Percentiles rank a stretch among this genome's conserved stretches.
phyloP scores from a whole-genome alignment of 2,329 filamentous ascomycete species.

The Akanthomyces muscarius region DNA sequence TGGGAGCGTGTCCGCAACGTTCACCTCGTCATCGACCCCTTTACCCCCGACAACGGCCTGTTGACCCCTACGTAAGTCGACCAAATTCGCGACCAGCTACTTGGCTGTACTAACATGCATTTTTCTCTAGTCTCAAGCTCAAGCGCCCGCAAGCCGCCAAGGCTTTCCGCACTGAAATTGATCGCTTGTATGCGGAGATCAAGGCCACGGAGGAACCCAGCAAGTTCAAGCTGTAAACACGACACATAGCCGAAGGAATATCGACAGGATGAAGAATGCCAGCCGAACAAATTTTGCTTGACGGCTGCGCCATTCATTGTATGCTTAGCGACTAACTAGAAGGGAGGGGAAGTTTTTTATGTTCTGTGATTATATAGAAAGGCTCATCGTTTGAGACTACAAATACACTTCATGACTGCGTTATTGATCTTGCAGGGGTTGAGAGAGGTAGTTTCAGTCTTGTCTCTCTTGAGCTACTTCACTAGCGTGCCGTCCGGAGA shows the following conservation, averaged over 20 bases:
- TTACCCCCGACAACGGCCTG: constrained; percentile 88
- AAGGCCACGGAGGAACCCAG: constrained; percentile 33
- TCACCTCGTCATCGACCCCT: constrained; percentile 78
- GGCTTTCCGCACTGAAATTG: constrained; percentile 51
- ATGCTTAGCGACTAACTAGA: constrained; percentile 5
- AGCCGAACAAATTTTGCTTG: neutral
- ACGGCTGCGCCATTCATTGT: constrained; percentile 2
- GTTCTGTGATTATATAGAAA: constrained; percentile 7
- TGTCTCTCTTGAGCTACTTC: neutral
- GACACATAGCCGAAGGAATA: no score
- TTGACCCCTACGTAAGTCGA: constrained; percentile 77
- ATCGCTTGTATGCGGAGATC: constrained; percentile 55
- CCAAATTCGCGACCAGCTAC: neutral
- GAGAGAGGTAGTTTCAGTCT: neutral
- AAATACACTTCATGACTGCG: neutral
- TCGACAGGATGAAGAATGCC: neutral
- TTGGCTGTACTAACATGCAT: constrained; percentile 17
- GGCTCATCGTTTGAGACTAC: neutral
- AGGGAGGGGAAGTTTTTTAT: neutral
- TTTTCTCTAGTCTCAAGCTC: constrained; percentile 48
- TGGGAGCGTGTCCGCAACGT: constrained; percentile 80
- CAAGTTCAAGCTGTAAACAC: constrained; percentile 43
- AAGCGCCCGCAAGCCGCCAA: constrained; percentile 55
- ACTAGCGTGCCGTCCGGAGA: neutral
- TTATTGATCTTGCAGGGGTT: neutral